Evolutionary conservation across 1,284 basidiomycete species (phyloP), one percentile per base, ranked within the genome.

Genomic region (Meira miltonrushii): DNA sequence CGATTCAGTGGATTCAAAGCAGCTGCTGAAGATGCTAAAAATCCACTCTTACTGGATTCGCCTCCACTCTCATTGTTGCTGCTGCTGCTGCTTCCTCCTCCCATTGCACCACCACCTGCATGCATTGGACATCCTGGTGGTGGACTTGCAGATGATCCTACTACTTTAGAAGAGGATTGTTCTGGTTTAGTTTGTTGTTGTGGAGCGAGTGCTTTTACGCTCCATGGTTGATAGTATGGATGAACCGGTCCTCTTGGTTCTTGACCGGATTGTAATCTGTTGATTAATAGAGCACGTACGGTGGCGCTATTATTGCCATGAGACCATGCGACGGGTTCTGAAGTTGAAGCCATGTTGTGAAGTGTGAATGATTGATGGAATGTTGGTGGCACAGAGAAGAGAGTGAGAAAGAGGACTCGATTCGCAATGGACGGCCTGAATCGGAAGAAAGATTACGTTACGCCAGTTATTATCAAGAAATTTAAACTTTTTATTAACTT

Each of bases 1-100:
- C 93, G 86, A 80, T 96, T 98, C 55, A 87, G 83, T 0, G 92
- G 88, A 77, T 92, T 89, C 47, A 77, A 60, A 9, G 68, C 48
- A 17, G 58, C 55, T n/a, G 60, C n/a, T 4, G 28, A 33, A 2
- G 66, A 57, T 58, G 54, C 51, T 9, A 59, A 44, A 39, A 25
- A 25, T 17, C 43, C 43, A 25, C 43, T 25, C 9, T 44, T 17
- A 9, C 28, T 33, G 8, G 4, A 4, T 33, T 33, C 28, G 28
- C 28, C 28, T 91, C 89, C 44, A 77, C 60, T n/a, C 55, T 61
- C 7, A 63, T 53, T 12, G 68, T 41, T 25, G 54, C 50, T 19
- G 60, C 15, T 21, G 17, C 2, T 2, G 66, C 54, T 57, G 55
- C 50, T 12, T 59, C 40, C 33, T 8, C 8, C n/a, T 13, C 28